Base-by-base conservation (phyloP, 2,329 filamentous ascomycete genomes). In the Sporothrix schenckii region DNA sequence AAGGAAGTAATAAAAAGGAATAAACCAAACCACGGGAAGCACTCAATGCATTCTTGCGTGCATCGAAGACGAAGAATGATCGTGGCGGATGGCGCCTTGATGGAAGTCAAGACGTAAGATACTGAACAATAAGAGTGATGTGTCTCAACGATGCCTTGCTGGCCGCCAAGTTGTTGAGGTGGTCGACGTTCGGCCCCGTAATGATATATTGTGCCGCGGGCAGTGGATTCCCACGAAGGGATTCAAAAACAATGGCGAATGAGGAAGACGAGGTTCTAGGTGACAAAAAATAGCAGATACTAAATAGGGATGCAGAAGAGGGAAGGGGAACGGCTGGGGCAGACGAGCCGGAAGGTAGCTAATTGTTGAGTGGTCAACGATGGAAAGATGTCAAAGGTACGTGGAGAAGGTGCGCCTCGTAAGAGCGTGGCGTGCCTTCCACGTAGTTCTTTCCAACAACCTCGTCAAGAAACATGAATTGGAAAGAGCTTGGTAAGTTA, bases 71-170 rank as follows among this genome's bases (percentile, higher is more conserved):
- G 24, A 30, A 19, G 21, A 27, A 6, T 9, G 4, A 16, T 4
- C 10, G 21, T 24, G 21, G 13, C 47, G 21, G 58, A 10, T 9
- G 9, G 21, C 1, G 58, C 39, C 13, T 27, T 10, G 39, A 24
- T 47, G 21, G 13, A 47, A n/a, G 58, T 14, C 24, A 60, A 60
- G 53, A 41, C 11, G 39, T 49, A 63, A 63, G 30, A 69, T 69
- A 69, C 67, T 69, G n/a, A 53, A 63, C 13, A 69, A 53, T 61
- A 69, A 61, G 27, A 47, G 66, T 69, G 47, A 50, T 69, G 41
- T 30, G 10, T n/a, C 9, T 39, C 24, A 13, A 19, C 47, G 27
- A 7, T 19, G 19, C 44, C 19, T 52, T 39, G 39, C 41, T n/a
- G 14, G 50, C 56, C n/a, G 16, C 34, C 65, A 67, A 21, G 11